Base-by-base conservation (phyloP, 78 protist genomes). In the Dictyostelium purpureum region DNA sequence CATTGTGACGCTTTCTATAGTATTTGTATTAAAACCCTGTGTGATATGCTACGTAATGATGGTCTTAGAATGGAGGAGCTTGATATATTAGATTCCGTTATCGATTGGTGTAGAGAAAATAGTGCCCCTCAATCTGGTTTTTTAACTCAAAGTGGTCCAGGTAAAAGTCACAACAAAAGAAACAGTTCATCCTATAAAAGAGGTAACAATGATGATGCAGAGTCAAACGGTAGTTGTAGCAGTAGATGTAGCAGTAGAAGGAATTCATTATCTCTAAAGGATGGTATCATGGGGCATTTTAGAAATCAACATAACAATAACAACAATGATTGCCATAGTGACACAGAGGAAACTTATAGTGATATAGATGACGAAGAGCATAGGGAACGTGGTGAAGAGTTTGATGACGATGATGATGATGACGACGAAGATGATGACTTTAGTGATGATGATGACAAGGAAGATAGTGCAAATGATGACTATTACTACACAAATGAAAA, bases 381-480 rank as follows among this genome's bases (percentile, higher is more conserved):
- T 43, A 42, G 59, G 26, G 18, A 57, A 38, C 73, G 63, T 40
- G 59, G 45, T 47, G 90, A 82, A 14, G 35, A 57, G 42, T 80
- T 56, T 1, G 76, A 83, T 63, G 81, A 83, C 35, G 81, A 85
- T 61, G 76, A 73, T 45, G 78, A 73, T 45, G 75, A 59, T 33
- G 92, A 85, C 0, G 77, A 73, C n/a, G 45, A 57, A 2, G 85
- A 77, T 11, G 85, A 77, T 38, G 85, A 77, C 33, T 85, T 85
- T 28, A 73, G 82, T 0, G 92, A 85, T 73, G 92, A 85, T 73
- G 92, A 85, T 73, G 92, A 85, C 45, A 85, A 85, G 61, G 92
- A 85, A 43, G 92, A 85, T 28, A 43, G 66, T 45, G 92, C 92
- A 24, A 85, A 85, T 65, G 92, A 85, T 85, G 92, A 85, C 35